Conservation (phyloP, 1,284 basidiomycete genomes). For the Schizophyllum amplum region DNA sequence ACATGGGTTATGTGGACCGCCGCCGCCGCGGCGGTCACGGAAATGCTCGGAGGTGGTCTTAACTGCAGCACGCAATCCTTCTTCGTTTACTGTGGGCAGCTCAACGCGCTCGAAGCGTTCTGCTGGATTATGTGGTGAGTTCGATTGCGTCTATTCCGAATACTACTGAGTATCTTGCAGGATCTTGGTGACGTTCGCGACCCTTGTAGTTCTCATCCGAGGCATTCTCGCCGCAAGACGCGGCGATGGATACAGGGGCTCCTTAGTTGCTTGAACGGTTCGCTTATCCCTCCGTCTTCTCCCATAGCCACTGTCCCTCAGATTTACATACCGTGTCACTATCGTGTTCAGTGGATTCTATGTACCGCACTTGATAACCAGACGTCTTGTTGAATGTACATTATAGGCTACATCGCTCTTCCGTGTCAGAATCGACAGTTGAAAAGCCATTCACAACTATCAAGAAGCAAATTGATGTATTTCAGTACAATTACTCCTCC, state of each 20-base stretch:
- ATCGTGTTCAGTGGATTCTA: too few relatives aligned
- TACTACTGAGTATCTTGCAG: slow-evolving; percentile 22
- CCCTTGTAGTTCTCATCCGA: slow-evolving; percentile 45
- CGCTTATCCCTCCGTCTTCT: not conserved
- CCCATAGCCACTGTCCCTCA: not conserved
- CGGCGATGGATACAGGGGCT: slow-evolving; percentile 49
- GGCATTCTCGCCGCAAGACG: slow-evolving; percentile 40
- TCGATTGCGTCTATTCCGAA: slow-evolving; percentile 2
- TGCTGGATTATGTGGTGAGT: slow-evolving; percentile 56
- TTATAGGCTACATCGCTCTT: too few relatives aligned
- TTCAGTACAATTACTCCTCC: not conserved
- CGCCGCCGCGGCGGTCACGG: slow-evolving; percentile 58
- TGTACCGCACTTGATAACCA: too few relatives aligned
- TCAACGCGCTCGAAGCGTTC: slow-evolving; percentile 54
- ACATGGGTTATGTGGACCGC: slow-evolving; percentile 71
- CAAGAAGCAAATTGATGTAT: not conserved
- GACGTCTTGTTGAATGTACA: too few relatives aligned
- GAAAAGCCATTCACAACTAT: too few relatives aligned
- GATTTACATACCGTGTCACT: too few relatives aligned
- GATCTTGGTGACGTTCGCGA: slow-evolving; percentile 45
- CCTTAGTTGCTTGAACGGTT: slow-evolving; percentile 26
- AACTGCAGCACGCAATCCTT: slow-evolving; percentile 43
- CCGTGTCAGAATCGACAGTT: too few relatives aligned
- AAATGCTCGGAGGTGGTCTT: slow-evolving; percentile 54
- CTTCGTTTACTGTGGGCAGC: slow-evolving; percentile 59